Conservation (phyloP, 75 land plant species). For the Pinus albicaulis region DNA sequence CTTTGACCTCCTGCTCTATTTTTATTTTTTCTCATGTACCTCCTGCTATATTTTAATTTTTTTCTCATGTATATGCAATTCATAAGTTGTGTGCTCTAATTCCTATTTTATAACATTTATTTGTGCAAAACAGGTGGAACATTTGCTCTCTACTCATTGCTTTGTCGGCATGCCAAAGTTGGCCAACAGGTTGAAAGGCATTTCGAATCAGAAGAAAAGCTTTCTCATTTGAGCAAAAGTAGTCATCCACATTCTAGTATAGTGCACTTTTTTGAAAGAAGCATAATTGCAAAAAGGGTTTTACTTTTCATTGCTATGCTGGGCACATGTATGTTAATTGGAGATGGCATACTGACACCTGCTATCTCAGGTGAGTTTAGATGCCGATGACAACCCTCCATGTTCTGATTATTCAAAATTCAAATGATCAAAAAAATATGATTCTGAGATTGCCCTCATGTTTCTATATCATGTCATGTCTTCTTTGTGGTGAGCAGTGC, state of each 20-base stretch:
- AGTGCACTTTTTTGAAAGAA: slow-evolving; percentile 34
- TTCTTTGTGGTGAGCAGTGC: slow-evolving; percentile 25
- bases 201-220: slow-evolving; percentile 60
- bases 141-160: slow-evolving; percentile 66
- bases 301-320: slow-evolving; percentile 49
- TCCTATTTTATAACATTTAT: neutral
- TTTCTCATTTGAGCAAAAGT: slow-evolving; percentile 56
- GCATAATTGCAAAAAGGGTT: slow-evolving; percentile 34
- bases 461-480: neutral
- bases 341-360: slow-evolving; percentile 71
- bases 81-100: neutral
- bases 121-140: slow-evolving; percentile 48
- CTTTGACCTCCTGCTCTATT: no score
- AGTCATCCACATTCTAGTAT: neutral
- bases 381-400: neutral
- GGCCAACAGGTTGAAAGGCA: slow-evolving; percentile 62
- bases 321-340: slow-evolving; percentile 77
- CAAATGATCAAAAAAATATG: no score
- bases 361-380: slow-evolving; percentile 53
- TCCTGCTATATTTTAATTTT: neutral
- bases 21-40: neutral
- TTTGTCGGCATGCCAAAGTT: slow-evolving; percentile 64
- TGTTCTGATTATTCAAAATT: neutral
- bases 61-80: neutral
- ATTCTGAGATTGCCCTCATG: neutral